These are phyloP conservation scores for Termitomyces sp. DNA, from an alignment of 768 basidiomycete genomes.

Conservation along the genomic window DNA sequence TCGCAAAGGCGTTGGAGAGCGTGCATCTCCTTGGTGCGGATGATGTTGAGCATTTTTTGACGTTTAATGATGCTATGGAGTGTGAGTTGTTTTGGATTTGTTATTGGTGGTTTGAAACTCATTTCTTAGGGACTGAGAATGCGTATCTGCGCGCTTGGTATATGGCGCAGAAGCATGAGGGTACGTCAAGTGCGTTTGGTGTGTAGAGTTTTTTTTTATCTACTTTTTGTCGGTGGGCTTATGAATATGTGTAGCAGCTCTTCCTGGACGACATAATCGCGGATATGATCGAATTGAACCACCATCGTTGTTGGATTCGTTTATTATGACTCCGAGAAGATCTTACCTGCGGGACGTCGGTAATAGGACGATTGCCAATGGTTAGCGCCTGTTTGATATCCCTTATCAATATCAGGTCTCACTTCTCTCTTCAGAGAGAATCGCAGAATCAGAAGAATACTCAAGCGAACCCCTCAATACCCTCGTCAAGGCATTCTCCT, in stretches of 20 bases:
- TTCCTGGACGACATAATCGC: constrained; percentile 58
- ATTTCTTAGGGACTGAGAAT: constrained; percentile 81
- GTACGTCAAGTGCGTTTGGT: constrained; percentile 42
- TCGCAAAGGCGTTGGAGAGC: constrained; percentile 71
- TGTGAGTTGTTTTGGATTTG: constrained; percentile 47
- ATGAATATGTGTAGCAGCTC: constrained; percentile 29
- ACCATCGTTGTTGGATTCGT: constrained; percentile 35
- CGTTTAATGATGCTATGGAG: constrained; percentile 89
- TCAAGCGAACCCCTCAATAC: constrained; percentile 68
- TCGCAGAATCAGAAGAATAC: constrained; percentile 29
- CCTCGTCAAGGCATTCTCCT: constrained; percentile 76
- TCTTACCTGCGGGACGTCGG: constrained; percentile 71
- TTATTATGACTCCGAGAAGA: constrained; percentile 64
- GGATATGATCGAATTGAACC: constrained; percentile 43
- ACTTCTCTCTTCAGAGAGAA: constrained; percentile 4
- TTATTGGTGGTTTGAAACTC: not conserved
- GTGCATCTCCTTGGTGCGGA: constrained; percentile 79
- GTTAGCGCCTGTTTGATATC: constrained; percentile 28
- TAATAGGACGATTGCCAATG: constrained; percentile 63
- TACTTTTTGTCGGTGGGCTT: not conserved
- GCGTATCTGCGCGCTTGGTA: constrained; percentile 85
- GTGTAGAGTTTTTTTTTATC: constrained; percentile 11
- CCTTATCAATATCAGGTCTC: no score
- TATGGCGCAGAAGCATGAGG: constrained; percentile 59
- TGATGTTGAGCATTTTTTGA: constrained; percentile 78